Conservation (phyloP, 2,329 filamentous ascomycete genomes). For the Cordyceps cicadae region DNA sequence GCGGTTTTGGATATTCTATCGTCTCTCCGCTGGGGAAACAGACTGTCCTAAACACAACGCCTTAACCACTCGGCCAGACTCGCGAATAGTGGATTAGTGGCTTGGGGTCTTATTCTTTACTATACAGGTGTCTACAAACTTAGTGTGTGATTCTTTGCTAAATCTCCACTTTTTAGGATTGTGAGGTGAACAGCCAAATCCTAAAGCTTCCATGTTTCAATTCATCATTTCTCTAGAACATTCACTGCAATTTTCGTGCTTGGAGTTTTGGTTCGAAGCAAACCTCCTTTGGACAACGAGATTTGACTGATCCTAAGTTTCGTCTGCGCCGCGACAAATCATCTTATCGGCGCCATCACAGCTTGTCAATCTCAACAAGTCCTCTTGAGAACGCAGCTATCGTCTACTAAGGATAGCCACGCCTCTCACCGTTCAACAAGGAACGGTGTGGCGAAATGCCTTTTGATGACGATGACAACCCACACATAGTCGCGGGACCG, state of each 20-base stretch:
- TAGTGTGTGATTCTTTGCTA: background rate
- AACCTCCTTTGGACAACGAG: too few relatives aligned
- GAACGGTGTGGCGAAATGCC: slow-evolving; percentile 23
- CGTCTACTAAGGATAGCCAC: background rate
- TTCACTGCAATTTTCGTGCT: too few relatives aligned
- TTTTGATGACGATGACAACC: slow-evolving; percentile 37
- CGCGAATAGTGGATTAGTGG: slow-evolving; percentile 16
- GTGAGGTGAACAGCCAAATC: background rate
- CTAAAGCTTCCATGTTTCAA: too few relatives aligned
- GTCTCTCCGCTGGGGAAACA: slow-evolving; percentile 7
- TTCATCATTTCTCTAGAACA: too few relatives aligned
- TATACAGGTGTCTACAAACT: background rate
- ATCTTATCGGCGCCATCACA: background rate
- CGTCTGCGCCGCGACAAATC: too few relatives aligned
- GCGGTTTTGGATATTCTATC: slow-evolving; percentile 23
- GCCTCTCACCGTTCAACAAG: background rate
- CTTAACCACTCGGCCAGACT: slow-evolving; percentile 49
- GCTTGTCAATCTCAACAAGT: background rate
- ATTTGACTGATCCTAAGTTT: background rate
- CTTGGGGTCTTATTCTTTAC: background rate
- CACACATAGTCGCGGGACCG: slow-evolving; percentile 17
- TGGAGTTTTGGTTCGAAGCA: too few relatives aligned
- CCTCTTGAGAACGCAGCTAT: background rate
- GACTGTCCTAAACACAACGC: slow-evolving; percentile 43
- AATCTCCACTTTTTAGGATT: slow-evolving; percentile 5